These are phyloP conservation scores for Ilyonectria sp. DNA, from an alignment of 2,329 filamentous ascomycete genomes.

Conservation along the genomic window DNA sequence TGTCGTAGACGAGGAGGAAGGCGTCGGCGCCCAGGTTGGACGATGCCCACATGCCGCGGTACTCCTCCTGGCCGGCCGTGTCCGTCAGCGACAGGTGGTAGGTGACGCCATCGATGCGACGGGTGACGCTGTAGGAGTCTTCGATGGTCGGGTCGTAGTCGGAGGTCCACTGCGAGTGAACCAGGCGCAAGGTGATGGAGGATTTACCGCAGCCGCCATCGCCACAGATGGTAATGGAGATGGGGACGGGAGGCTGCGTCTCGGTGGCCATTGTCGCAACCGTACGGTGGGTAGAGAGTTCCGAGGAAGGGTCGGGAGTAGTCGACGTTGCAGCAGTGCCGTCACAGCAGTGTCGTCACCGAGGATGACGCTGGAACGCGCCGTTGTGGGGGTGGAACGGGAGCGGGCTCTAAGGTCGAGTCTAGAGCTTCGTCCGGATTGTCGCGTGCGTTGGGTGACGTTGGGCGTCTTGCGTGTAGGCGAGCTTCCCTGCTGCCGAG, in stretches of 20 bases:
- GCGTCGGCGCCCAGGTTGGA: constrained; percentile 85
- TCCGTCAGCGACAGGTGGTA: constrained; percentile 87
- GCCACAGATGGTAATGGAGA: constrained; percentile 87
- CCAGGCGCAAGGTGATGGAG: constrained; percentile 86
- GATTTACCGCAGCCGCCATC: constrained; percentile 90
- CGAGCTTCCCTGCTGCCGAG: neutral
- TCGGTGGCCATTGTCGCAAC: constrained; percentile 37
- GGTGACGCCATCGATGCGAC: constrained; percentile 83
- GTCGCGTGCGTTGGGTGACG: constrained; percentile 11
- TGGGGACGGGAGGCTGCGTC: constrained; percentile 63
- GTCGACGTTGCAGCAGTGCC: constrained; percentile 24
- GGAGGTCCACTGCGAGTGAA: constrained; percentile 86
- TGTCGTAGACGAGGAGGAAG: constrained; percentile 91
- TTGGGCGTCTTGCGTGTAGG: neutral
- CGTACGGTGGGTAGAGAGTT: neutral
- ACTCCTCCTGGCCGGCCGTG: constrained; percentile 92
- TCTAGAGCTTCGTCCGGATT: constrained; percentile 26
- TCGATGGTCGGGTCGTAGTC: constrained; percentile 88
- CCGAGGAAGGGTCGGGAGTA: neutral
- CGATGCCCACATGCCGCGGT: constrained; percentile 87
- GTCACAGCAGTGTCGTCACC: constrained; percentile 23
- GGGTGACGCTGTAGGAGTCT: constrained; percentile 88
- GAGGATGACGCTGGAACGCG: constrained; percentile 28
- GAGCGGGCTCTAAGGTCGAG: constrained; percentile 32
- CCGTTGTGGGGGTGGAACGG: constrained; percentile 23